Percentiles rank a stretch among this genome's conserved stretches.
Conservation (phyloP, 1,284 basidiomycete species). For the Tilletia horrida region DNA sequence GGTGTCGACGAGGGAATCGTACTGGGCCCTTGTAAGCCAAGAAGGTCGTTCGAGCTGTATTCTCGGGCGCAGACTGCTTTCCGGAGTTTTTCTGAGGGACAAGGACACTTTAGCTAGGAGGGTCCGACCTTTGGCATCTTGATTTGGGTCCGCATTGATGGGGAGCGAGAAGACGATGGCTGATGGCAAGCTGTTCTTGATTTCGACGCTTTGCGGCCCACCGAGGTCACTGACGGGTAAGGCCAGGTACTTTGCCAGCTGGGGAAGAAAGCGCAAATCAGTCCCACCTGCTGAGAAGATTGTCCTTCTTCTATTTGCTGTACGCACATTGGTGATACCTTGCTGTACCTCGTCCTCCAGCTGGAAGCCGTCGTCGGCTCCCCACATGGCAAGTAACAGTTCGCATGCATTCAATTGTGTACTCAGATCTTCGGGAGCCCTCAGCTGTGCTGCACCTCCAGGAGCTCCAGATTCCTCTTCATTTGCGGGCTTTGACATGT, state of each 20-base stretch:
- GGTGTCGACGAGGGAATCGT: constrained; percentile 24
- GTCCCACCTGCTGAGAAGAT: not conserved
- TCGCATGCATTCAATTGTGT: constrained; percentile 27
- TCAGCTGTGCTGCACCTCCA: constrained; percentile 1
- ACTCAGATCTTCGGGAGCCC: constrained; percentile 30
- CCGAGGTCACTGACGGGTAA: constrained; percentile 28
- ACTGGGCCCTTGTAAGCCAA: constrained; percentile 25
- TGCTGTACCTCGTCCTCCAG: constrained; percentile 22
- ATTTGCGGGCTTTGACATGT: no score
- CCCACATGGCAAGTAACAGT: constrained; percentile 39
- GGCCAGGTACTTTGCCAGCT: constrained; percentile 30
- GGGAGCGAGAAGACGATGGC: constrained; percentile 27
- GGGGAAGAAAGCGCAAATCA: not conserved
- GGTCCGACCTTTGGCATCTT: not conserved
- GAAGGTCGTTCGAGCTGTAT: constrained; percentile 4
- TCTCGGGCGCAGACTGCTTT: not conserved
- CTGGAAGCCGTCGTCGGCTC: constrained; percentile 27
- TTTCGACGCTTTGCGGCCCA: not conserved
- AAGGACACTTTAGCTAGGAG: constrained; percentile 27
- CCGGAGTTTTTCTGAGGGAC: constrained; percentile 19
- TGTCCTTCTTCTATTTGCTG: not conserved
- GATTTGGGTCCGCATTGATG: constrained; percentile 19
- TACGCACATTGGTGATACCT: constrained; percentile 16
- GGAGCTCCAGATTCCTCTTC: no score
- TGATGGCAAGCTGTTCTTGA: constrained; percentile 27